Conservation (phyloP, 2,329 filamentous ascomycete species). For the Aspergillus clavatus region DNA sequence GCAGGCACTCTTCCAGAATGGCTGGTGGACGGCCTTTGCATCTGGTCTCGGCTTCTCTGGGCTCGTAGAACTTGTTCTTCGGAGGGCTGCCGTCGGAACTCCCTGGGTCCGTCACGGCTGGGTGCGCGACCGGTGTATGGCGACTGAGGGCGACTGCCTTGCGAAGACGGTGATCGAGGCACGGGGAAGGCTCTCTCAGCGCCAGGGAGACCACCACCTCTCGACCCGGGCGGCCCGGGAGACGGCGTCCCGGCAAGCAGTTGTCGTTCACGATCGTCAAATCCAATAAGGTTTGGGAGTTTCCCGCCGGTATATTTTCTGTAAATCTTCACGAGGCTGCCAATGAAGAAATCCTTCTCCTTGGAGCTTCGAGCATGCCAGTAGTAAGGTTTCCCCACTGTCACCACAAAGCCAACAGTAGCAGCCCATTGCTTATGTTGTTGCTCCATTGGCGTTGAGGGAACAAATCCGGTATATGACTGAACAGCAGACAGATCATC, state of each 20-base stretch:
- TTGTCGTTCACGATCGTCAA: slow-evolving; percentile 73
- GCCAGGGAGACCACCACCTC: slow-evolving; percentile 20
- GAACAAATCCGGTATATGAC: slow-evolving; percentile 65
- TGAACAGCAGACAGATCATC: slow-evolving; percentile 83
- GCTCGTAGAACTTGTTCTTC: slow-evolving; percentile 35
- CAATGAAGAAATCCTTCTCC: slow-evolving; percentile 98
- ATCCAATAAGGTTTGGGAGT: slow-evolving; percentile 72
- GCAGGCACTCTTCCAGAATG: slow-evolving; percentile 33
- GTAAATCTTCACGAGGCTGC: slow-evolving; percentile 92
- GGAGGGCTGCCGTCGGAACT: slow-evolving; percentile 28
- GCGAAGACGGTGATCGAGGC: slow-evolving; percentile 26
- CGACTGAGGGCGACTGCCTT: slow-evolving; percentile 25
- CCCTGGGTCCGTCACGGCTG: slow-evolving; percentile 35
- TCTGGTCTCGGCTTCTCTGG: slow-evolving; percentile 39
- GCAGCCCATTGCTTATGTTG: slow-evolving; percentile 70
- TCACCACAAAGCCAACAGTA: slow-evolving; percentile 79
- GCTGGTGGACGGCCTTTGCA: slow-evolving; percentile 34
- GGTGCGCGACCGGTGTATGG: slow-evolving; percentile 29
- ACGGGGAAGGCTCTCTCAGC: slow-evolving; percentile 22
- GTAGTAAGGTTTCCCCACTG: slow-evolving; percentile 89
- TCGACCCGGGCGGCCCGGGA: slow-evolving; percentile 20
- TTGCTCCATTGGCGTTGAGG: slow-evolving; percentile 55
- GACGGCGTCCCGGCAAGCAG: slow-evolving; percentile 58
- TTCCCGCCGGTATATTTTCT: slow-evolving; percentile 91
- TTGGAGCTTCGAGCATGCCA: slow-evolving; percentile 92